Percentiles rank a stretch among this genome's conserved stretches.
Conservation (phyloP, 2,329 filamentous ascomycete species). For the Trichoderma citrinoviride region DNA sequence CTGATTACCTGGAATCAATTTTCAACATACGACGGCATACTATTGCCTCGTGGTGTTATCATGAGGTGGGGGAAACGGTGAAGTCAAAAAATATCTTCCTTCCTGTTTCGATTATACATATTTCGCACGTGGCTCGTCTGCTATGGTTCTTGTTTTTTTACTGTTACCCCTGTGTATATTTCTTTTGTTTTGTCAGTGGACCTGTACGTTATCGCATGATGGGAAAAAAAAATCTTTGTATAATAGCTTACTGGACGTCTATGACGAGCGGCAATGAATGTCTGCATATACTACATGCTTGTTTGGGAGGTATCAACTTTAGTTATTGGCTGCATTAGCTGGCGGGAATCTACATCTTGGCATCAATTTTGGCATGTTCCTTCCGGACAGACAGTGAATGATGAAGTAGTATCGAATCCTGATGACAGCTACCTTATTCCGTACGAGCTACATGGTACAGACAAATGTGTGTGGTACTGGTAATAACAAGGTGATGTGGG, state of each 20-base stretch:
- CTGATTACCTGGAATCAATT: slow-evolving; percentile 36
- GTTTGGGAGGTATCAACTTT: not conserved
- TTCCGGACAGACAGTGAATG: too few species aligned
- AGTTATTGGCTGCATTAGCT: slow-evolving; percentile 10
- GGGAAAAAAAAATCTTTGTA: slow-evolving; percentile 15
- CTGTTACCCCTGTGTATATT: not conserved
- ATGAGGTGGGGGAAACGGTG: not conserved
- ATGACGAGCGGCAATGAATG: slow-evolving; percentile 17
- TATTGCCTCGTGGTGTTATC: not conserved
- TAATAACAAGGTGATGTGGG: not conserved
- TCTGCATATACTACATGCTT: slow-evolving; percentile 8
- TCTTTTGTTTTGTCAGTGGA: not conserved
- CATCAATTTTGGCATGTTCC: not conserved
- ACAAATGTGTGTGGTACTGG: too few species aligned
- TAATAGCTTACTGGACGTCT: slow-evolving; percentile 11
- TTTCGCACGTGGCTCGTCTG: not conserved
- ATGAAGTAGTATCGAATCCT: not conserved
- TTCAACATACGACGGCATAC: not conserved
- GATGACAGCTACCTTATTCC: not conserved
- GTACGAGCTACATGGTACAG: too few species aligned
- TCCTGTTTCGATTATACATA: slow-evolving; percentile 10
- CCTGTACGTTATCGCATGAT: slow-evolving; percentile 12
- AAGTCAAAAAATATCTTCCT: not conserved
- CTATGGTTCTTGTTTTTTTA: not conserved
- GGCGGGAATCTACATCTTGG: slow-evolving; percentile 12